phyloP scores from a whole-genome alignment of 139 green algal species.

The Tetraselmis chui region DNA sequence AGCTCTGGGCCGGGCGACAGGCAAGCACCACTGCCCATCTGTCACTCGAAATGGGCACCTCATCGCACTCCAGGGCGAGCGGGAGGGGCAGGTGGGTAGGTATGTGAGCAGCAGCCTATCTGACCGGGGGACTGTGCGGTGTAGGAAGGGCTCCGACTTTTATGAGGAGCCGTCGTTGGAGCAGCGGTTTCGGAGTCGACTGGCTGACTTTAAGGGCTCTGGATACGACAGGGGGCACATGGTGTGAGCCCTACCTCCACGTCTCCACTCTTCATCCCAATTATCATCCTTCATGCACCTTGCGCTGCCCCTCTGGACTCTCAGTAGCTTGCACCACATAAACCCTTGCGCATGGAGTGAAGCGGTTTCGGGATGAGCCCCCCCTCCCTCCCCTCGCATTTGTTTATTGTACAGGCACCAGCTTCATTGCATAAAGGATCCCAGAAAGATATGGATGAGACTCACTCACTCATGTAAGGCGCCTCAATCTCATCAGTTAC shows the following conservation, averaged over 20 bases:
- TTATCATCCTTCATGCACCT: too few species aligned
- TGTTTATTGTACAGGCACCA: slow-evolving; percentile 60
- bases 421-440: slow-evolving; percentile 72
- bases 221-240: slow-evolving; percentile 92
- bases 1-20: slow-evolving; percentile 8
- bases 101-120: neutral
- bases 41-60: neutral
- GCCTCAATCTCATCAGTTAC: too few species aligned
- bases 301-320: too few species aligned
- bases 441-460: slow-evolving; percentile 78
- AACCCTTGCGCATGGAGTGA: too few species aligned
- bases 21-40: slow-evolving; percentile 13
- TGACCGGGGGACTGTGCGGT: neutral
- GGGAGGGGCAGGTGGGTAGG: too few species aligned
- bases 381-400: too few species aligned
- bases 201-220: slow-evolving; percentile 61
- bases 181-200: slow-evolving; percentile 52
- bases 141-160: slow-evolving; percentile 50
- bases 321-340: too few species aligned
- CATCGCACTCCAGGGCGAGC: too few species aligned
- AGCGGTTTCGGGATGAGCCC: too few species aligned
- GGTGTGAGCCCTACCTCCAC: slow-evolving; percentile 27
- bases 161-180: slow-evolving; percentile 62
- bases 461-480: slow-evolving; percentile 16
- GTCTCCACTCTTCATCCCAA: too few species aligned